Conservation (phyloP, 139 green algal species). For the Tetratostichococcus sp. region DNA sequence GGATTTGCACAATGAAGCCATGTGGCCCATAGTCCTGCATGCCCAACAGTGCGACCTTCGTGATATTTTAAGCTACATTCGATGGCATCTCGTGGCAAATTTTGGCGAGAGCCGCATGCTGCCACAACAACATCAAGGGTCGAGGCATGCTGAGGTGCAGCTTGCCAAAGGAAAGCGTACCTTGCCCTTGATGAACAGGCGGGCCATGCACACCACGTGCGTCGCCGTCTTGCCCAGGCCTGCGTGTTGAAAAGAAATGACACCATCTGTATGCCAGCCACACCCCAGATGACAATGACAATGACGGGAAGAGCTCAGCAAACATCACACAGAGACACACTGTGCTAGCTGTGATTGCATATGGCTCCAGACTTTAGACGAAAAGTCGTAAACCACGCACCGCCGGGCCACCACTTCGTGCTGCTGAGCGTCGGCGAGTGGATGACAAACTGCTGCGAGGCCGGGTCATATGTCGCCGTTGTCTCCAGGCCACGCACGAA, state of each 20-base stretch:
- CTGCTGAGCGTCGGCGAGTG: conserved; percentile 83
- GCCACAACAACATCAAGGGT: too few relatives aligned
- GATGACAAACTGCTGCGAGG: conserved; percentile 80
- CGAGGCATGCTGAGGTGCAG: neutral
- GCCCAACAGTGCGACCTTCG: neutral
- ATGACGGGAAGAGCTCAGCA: too few relatives aligned
- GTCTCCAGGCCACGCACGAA: conserved; percentile 96
- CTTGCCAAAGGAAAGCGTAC: neutral
- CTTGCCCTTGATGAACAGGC: conserved; percentile 63
- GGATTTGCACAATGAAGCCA: conserved; percentile 82
- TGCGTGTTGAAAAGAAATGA: neutral
- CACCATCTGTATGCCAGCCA: too few relatives aligned
- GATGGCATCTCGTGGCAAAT: too few relatives aligned
- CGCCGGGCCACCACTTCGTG: conserved; percentile 88
- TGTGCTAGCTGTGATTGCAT: too few relatives aligned
- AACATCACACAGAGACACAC: too few relatives aligned
- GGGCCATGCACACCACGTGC: conserved; percentile 87
- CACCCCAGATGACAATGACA: too few relatives aligned
- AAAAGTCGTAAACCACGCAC: too few relatives aligned
- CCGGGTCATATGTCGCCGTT: conserved; percentile 81
- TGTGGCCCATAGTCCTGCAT: conserved; percentile 80
- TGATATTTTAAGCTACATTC: too few relatives aligned
- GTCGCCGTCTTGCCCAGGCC: conserved; percentile 89
- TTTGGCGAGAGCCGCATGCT: too few relatives aligned
- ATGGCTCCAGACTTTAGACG: too few relatives aligned